phyloP scores from a whole-genome alignment of 1,284 basidiomycete species.

The Coriolopsis trogii region DNA sequence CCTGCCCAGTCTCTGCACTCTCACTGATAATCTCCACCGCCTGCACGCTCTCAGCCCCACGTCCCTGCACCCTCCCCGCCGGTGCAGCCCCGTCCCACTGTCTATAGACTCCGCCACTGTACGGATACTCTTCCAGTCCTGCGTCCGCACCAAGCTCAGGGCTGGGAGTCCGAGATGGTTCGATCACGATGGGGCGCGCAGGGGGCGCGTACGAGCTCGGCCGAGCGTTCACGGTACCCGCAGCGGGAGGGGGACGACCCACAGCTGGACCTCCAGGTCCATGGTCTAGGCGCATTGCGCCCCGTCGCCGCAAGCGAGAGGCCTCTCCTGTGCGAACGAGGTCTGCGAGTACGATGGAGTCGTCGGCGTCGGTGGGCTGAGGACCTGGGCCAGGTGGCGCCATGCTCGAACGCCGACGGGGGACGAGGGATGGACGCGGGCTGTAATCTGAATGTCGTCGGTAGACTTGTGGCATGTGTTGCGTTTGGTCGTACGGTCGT shows the following conservation, averaged over 20 bases:
- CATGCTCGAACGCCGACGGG: slow-evolving; percentile 26
- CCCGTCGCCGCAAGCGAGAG: slow-evolving; percentile 68
- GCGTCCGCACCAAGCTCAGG: slow-evolving; percentile 23
- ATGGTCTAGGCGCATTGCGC: slow-evolving; percentile 69
- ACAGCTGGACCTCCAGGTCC: slow-evolving; percentile 16
- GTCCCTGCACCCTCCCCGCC: slow-evolving; percentile 24
- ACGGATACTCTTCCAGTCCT: slow-evolving; percentile 28
- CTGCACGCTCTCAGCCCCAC: slow-evolving; percentile 17
- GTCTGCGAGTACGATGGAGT: slow-evolving; percentile 70
- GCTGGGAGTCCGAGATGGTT: slow-evolving; percentile 38
- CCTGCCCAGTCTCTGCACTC: slow-evolving; percentile 21
- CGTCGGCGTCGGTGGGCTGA: slow-evolving; percentile 53
- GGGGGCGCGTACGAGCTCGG: slow-evolving; percentile 18
- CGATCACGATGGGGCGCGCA: slow-evolving; percentile 22
- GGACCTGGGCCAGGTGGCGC: slow-evolving; percentile 20
- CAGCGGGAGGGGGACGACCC: slow-evolving; percentile 6
- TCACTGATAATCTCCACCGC: slow-evolving; percentile 28
- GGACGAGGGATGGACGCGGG: slow-evolving; percentile 24
- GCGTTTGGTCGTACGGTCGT: slow-evolving; percentile 2
- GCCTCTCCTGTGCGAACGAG: slow-evolving; percentile 70
- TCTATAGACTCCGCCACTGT: slow-evolving; percentile 24
- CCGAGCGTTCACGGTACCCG: slow-evolving; percentile 4
- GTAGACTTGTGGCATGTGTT: slow-evolving; percentile 32
- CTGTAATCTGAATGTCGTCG: slow-evolving; percentile 26
- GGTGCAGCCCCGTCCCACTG: slow-evolving; percentile 22